A percentile compares a stretch with the other conserved stretches of the same genome.
phyloP scores from a whole-genome alignment of 768 basidiomycete species.

The Ephemerocybe angulata region DNA sequence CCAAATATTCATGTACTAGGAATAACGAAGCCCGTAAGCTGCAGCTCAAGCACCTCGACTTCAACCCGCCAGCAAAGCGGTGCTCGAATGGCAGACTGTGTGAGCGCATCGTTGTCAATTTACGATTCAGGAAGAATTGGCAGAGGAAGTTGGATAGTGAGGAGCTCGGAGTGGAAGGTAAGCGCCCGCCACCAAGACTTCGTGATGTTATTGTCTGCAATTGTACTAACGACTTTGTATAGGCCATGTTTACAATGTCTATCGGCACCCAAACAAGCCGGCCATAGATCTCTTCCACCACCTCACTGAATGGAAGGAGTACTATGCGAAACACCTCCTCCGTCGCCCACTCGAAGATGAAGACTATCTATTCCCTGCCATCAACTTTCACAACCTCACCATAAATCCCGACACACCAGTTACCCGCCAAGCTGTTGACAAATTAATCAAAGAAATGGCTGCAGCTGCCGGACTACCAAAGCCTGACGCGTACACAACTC shows the following conservation, averaged over 20 bases:
- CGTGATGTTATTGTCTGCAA: neutral
- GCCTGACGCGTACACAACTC: conserved; percentile 22
- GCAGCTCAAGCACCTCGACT: neutral
- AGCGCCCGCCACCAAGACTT: no score
- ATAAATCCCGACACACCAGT: neutral
- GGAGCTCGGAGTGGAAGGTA: neutral
- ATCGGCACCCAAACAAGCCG: neutral
- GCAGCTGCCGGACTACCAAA: conserved; percentile 16
- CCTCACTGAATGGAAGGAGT: conserved; percentile 16
- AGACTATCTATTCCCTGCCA: conserved; percentile 30
- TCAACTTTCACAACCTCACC: conserved; percentile 20
- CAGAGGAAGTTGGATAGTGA: neutral
- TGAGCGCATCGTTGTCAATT: neutral
- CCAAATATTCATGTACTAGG: no score
- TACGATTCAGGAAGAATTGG: neutral
- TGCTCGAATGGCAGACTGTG: neutral
- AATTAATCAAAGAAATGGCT: conserved; percentile 21
- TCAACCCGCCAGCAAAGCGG: neutral
- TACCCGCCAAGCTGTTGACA: conserved; percentile 16
- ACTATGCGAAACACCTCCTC: conserved; percentile 11
- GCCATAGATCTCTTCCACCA: conserved; percentile 20
- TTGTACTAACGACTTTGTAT: neutral
- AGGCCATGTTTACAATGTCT: neutral
- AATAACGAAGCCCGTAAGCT: neutral
- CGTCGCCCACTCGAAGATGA: conserved; percentile 17